Evolutionary conservation across 2,329 filamentous ascomycete genomes (phyloP).

Genomic region (Ophiostoma perfectum): DNA sequence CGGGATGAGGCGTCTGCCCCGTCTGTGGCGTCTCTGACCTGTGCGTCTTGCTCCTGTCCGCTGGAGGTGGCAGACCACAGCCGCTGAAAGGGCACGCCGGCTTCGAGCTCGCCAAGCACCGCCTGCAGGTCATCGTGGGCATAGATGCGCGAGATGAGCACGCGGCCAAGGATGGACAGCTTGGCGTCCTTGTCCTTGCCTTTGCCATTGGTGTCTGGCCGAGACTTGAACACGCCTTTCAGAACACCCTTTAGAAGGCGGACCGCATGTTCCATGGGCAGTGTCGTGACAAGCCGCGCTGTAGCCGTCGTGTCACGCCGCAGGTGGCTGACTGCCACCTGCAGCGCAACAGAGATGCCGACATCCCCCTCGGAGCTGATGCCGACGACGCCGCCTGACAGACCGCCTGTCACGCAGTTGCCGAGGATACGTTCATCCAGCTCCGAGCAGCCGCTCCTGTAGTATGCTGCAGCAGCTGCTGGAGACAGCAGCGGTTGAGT

Average conservation of each 20-base stretch:
- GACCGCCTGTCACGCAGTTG: conserved; percentile 42
- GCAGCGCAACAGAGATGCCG: conserved; percentile 35
- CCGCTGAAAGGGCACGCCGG: conserved; percentile 20
- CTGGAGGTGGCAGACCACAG: conserved; percentile 19
- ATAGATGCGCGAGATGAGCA: conserved; percentile 53
- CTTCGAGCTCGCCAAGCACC: conserved; percentile 43
- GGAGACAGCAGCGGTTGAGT: neutral
- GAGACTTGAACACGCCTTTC: conserved; percentile 26
- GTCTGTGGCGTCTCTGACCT: neutral
- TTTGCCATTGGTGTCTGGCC: conserved; percentile 20
- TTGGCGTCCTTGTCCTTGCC: conserved; percentile 8
- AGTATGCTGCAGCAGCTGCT: conserved; percentile 22
- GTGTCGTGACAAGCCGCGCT: conserved; percentile 47
- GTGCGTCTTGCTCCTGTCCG: neutral
- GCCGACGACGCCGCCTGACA: conserved; percentile 39
- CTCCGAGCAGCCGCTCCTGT: conserved; percentile 43
- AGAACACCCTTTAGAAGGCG: conserved; percentile 40
- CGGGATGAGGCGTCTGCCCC: neutral
- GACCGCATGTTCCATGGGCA: conserved; percentile 39
- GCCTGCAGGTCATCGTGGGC: conserved; percentile 55
- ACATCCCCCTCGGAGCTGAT: conserved; percentile 49
- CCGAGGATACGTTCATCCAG: conserved; percentile 46
- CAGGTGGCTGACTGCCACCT: conserved; percentile 42
- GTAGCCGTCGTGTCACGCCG: conserved; percentile 27
- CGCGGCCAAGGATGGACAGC: conserved; percentile 39